Conservation (phyloP, 192 early-diverging fungal species). For the Linnemannia schmuckeri region DNA sequence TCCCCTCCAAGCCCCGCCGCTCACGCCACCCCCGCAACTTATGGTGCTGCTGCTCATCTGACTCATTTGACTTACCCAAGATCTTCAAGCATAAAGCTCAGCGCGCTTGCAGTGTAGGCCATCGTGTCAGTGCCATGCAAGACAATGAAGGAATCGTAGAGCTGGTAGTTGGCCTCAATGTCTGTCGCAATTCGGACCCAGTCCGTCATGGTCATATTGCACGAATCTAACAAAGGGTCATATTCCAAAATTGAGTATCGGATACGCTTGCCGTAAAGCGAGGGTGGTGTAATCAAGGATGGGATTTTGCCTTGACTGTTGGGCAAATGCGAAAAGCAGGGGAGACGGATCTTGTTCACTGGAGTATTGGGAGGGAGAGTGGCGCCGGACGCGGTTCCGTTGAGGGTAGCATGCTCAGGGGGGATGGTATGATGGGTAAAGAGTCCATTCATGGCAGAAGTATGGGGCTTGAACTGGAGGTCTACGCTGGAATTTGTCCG, state of each 20-base stretch:
- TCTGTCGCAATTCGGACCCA: conserved; percentile 98
- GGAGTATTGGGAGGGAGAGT: conserved; percentile 41
- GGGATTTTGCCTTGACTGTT: conserved; percentile 62
- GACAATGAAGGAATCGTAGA: conserved; percentile 96
- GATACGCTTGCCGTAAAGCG: conserved; percentile 91
- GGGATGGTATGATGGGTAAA: conserved; percentile 42
- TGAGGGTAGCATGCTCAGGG: conserved; percentile 38
- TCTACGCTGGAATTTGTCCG: conserved; percentile 39
- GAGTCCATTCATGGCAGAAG: conserved; percentile 39
- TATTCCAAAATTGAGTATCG: conserved; percentile 97
- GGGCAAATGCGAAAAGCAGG: conserved; percentile 51
- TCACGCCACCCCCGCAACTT: conserved; percentile 1
- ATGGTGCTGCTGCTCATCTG: conserved; percentile 6
- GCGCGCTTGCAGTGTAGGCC: conserved; percentile 87
- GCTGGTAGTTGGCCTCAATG: conserved; percentile 93
- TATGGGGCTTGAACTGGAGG: conserved; percentile 27
- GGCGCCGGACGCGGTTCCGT: conserved; percentile 37
- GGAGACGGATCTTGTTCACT: conserved; percentile 42
- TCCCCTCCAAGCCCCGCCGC: neutral
- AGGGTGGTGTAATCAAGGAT: conserved; percentile 86
- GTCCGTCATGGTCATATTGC: conserved; percentile 92
- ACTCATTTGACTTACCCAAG: conserved; percentile 75
- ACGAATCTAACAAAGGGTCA: conserved; percentile 93
- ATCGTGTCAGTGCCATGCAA: conserved; percentile 95
- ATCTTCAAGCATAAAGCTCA: conserved; percentile 97